Base-by-base conservation (phyloP, 148 eudicot species). In the Camellia granthamiana region DNA sequence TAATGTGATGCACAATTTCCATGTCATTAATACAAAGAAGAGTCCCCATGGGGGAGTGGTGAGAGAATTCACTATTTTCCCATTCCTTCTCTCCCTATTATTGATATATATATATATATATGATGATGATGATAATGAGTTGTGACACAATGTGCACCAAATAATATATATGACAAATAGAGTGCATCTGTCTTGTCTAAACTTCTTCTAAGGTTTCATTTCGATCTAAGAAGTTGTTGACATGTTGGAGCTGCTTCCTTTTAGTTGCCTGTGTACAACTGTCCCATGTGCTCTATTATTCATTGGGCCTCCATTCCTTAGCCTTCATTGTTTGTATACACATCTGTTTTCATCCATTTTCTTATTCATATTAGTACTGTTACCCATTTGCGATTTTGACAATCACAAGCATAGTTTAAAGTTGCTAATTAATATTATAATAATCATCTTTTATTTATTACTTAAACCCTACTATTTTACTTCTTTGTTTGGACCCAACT, bases 231-330 rank as follows among this genome's bases (percentile, higher is more conserved):
- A 30, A 30, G 38, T 30, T 30, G 38, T 1, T 30, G 38, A 30
- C 65, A 62, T 10, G 44, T 76, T 63, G 6, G 6, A 67, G 65
- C 21, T 67, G 52, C 52, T 42, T 75, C 68, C 54, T 15, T 30
- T 30, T 42, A 3, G 42, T 63, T 62, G 55, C 69, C 13, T 62
- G 23, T 46, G 23, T 76, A 42, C 79, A 76, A 63, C 79, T 76
- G 69, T 76, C 58, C 69, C 79, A 76, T 76, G 69, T 76, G 79
- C 41, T 30, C 38, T 76, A 46, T 76, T 63, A 16, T 76, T 62
- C 51, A 75, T 61, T 43, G 1, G 6, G 38, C 38, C 67, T 56
- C 19, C 18, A 38, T 75, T 30, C 59, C 23, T 72, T 18, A 1
- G 3, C 23, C 0, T 49, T 7, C 6, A 5, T 49, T 49, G 52